These are phyloP conservation scores for Rosellinia necatrix DNA, from an alignment of 2,329 filamentous ascomycete genomes.

Conservation along the genomic window DNA sequence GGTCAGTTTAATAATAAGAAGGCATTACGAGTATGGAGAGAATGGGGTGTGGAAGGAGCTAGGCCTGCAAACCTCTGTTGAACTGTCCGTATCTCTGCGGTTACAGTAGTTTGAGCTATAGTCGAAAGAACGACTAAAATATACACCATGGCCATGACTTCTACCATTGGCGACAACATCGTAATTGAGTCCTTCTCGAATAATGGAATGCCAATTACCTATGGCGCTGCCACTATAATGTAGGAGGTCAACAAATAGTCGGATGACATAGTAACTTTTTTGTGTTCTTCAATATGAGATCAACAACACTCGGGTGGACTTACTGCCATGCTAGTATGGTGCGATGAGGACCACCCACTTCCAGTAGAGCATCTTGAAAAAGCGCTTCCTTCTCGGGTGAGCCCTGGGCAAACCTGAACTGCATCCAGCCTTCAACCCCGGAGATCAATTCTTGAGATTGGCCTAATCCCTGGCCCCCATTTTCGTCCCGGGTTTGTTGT, in stretches of 20 bases:
- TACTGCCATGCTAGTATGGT: conserved; percentile 84
- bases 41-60: neutral
- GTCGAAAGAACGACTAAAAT: conserved; percentile 68
- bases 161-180: conserved; percentile 66
- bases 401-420: conserved; percentile 88
- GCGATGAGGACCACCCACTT: conserved; percentile 43
- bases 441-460: conserved; percentile 56
- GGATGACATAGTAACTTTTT: too few species aligned
- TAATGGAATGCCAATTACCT: conserved; percentile 86
- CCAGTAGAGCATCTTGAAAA: conserved; percentile 68
- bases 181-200: conserved; percentile 81
- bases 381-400: conserved; percentile 83
- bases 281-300: neutral
- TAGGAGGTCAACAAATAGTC: neutral
- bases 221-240: conserved; percentile 64
- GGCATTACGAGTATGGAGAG: too few species aligned
- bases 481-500: conserved; percentile 12
- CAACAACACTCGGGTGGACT: neutral
- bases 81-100: too few species aligned
- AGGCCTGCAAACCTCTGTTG: neutral
- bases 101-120: conserved; percentile 60
- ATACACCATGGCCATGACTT: conserved; percentile 78
- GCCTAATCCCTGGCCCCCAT: conserved; percentile 8
- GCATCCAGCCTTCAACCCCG: conserved; percentile 70
- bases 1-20: neutral